Evolutionary conservation across 805 yeast genomes (phyloP), one percentile per base, ranked within the genome.

Genomic region (Teunomyces lycoperdinae): DNA sequence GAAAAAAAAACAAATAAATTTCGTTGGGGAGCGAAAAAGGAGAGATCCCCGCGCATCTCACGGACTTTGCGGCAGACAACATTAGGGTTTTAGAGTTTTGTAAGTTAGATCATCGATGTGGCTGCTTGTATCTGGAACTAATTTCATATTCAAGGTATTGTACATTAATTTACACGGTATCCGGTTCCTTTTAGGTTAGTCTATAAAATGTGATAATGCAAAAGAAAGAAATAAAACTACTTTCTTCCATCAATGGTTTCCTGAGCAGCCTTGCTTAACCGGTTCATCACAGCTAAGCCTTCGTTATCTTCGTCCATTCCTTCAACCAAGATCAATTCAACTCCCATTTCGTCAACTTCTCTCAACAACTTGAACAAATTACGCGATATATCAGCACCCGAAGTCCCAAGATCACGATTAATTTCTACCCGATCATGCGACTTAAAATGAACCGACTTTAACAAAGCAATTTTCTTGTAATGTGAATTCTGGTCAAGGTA

Each of bases 251-350:
- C 58, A 24, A 78, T 63, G 10, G 71, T 71, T 44, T 75, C 78
- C 5, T 79, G 67, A 0, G 97, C 95, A 3, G 97, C 97, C 63
- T 91, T 91, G 31, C 78, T 74, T 29, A 92, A 71, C 56, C 99
- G 71, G 63, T 94, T 94, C 97, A 94, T 92, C 32, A 94, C 85
- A 0, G 99, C 99, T 48, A 91, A 73, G 0, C 99, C 99, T 60
- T 90, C 94, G 45, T 85, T 77, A 1, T 73, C 68, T 53, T 87
- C 90, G 26, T 73, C 80, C 6, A 90, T 80, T 0, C 96, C 96
- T 63, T 91, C 97, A 0, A 91, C 90, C 42, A 94, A 73, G 8
- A 94, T 89, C 32, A 81, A 54, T 50, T 86, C 89, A 2, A 82
- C 90, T 1, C 75, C 78, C 17, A 65, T 53, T 46, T 80, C 85